Evolutionary conservation across 2,329 filamentous ascomycete species (phyloP).

Genomic region (Ophiostoma sp.): DNA sequence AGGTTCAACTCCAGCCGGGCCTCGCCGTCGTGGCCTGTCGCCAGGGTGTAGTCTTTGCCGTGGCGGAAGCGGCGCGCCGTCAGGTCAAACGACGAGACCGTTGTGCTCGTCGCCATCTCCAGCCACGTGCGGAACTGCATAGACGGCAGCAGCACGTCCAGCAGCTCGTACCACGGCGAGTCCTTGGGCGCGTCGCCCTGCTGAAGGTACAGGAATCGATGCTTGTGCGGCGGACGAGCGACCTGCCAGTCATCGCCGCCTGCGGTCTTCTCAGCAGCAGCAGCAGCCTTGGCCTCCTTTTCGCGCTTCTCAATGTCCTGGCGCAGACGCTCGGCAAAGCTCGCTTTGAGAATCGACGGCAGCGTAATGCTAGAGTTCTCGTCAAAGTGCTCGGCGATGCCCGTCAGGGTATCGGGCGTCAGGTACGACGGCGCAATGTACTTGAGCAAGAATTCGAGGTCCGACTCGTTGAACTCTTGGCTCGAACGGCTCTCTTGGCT

Average conservation of each 20-base stretch:
- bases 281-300: conserved; percentile 46
- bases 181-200: conserved; percentile 45
- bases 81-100: conserved; percentile 71
- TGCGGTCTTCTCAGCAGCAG: conserved; percentile 36
- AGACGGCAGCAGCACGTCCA: conserved; percentile 82
- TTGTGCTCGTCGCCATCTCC: conserved; percentile 74
- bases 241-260: conserved; percentile 69
- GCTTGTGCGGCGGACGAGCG: conserved; percentile 89
- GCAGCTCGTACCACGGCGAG: conserved; percentile 70
- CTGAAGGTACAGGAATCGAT: conserved; percentile 84
- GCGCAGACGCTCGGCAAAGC: conserved; percentile 72
- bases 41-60: conserved; percentile 88
- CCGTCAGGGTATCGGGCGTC: conserved; percentile 84
- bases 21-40: conserved; percentile 76
- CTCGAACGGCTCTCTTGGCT: conserved; percentile 44
- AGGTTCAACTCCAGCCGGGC: conserved; percentile 85
- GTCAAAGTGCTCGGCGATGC: conserved; percentile 75
- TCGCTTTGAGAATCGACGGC: conserved; percentile 72
- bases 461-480: conserved; percentile 66
- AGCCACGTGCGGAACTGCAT: conserved; percentile 88
- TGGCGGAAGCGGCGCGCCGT: conserved; percentile 84
- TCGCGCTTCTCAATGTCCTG: conserved; percentile 70
- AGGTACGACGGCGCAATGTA: conserved; percentile 90
- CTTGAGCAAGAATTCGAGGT: conserved; percentile 85
- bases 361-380: conserved; percentile 84